These are phyloP conservation scores for Pyrrhoderma lamaoense DNA, from an alignment of 1,284 basidiomycete species.

Conservation along the genomic window DNA sequence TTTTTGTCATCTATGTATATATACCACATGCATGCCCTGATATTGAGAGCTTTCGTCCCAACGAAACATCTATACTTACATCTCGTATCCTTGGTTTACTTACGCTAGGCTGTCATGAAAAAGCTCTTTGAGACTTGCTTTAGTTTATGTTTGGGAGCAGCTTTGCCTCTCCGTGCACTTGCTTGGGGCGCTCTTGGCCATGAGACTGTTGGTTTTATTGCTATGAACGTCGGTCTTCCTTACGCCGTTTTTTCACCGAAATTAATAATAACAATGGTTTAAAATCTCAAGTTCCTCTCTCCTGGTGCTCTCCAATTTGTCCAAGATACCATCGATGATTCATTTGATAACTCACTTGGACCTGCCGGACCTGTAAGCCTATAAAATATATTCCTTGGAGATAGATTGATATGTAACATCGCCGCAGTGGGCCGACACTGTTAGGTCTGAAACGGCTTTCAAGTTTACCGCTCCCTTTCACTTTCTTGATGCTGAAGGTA, in stretches of 20 bases:
- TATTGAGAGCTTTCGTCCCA: no score
- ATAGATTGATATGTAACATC: background rate
- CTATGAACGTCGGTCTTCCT: constrained; percentile 8
- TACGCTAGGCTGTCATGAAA: no score
- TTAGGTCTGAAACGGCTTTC: constrained; percentile 33
- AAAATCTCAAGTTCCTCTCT: constrained; percentile 40
- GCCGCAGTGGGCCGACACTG: constrained; percentile 39
- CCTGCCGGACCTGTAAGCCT: constrained; percentile 36
- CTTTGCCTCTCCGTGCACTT: background rate
- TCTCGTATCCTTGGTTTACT: no score
- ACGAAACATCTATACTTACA: no score
- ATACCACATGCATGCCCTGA: no score
- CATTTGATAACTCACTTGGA: constrained; percentile 37
- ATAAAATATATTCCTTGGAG: background rate
- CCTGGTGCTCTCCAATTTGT: constrained; percentile 40
- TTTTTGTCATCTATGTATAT: no score
- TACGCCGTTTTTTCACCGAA: background rate
- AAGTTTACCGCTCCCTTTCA: constrained; percentile 38
- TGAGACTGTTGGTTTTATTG: constrained; percentile 31
- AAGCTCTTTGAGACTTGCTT: background rate
- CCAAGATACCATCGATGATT: constrained; percentile 35
- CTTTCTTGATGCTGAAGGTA: constrained; percentile 44
- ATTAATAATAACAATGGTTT: no score
- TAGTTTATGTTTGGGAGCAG: background rate
- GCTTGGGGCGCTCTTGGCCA: constrained; percentile 40